Evolutionary conservation across 2,329 filamentous ascomycete genomes (phyloP).

Genomic region (Cordyceps javanica): DNA sequence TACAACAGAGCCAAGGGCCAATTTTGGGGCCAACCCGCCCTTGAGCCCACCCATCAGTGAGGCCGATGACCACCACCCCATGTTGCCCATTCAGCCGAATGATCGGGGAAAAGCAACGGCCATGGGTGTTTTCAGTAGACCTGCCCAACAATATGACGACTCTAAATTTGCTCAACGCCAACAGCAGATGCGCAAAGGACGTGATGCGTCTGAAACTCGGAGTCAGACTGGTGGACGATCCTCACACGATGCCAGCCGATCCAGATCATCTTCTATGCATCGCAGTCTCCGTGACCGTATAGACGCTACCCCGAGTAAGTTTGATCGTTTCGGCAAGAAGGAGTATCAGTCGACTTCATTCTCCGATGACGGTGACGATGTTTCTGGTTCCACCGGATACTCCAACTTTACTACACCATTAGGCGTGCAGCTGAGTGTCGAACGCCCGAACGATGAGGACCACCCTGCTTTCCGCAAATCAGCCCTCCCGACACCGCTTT

Average conservation of each 20-base stretch:
- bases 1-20: constrained; percentile 25
- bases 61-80: constrained; percentile 58
- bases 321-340: constrained; percentile 25
- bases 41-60: constrained; percentile 61
- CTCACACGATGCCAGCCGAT: constrained; percentile 32
- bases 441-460: constrained; percentile 46
- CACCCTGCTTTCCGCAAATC: constrained; percentile 49
- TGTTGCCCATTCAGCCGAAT: constrained; percentile 63
- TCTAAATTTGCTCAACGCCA: constrained; percentile 78
- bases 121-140: constrained; percentile 58
- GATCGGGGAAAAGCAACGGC: constrained; percentile 80
- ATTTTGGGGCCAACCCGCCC: constrained; percentile 31
- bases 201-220: constrained; percentile 44
- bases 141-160: constrained; percentile 72
- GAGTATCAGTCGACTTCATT: constrained; percentile 33
- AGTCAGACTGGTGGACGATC: constrained; percentile 38
- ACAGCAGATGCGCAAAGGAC: constrained; percentile 70
- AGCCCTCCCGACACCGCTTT: constrained; percentile 38
- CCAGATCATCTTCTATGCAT: constrained; percentile 41
- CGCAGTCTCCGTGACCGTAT: constrained; percentile 28
- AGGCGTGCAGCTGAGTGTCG: constrained; percentile 24
- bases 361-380: constrained; percentile 39
- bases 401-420: constrained; percentile 12
- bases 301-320: constrained; percentile 23
- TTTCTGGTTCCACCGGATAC: constrained; percentile 14